Conservation (phyloP, 1,284 basidiomycete species). For the Pisolithus thermaeus region DNA sequence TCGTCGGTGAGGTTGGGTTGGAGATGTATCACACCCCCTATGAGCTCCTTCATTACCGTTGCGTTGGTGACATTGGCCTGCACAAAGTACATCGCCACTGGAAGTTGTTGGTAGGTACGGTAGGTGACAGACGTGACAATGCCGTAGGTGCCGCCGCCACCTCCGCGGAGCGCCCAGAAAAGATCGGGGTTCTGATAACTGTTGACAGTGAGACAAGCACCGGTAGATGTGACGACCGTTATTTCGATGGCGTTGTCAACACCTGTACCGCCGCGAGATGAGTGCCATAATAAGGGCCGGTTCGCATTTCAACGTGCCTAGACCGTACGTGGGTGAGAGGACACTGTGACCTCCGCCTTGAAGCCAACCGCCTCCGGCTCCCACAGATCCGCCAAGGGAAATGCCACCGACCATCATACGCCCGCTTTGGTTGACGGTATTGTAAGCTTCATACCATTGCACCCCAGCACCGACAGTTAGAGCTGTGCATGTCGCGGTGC, state of each 20-base stretch:
- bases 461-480: slow-evolving; percentile 41
- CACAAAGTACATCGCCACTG: slow-evolving; percentile 21
- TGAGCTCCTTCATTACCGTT: slow-evolving; percentile 9
- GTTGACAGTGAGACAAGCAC: slow-evolving; percentile 15
- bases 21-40: slow-evolving; percentile 26
- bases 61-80: slow-evolving; percentile 21
- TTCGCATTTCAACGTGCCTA: slow-evolving; percentile 26
- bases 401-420: slow-evolving; percentile 36
- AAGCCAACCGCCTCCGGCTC: slow-evolving; percentile 37
- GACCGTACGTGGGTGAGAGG: slow-evolving; percentile 36
- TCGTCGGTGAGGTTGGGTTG: slow-evolving; percentile 27
- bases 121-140: slow-evolving; percentile 21
- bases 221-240: slow-evolving; percentile 16
- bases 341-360: slow-evolving; percentile 42
- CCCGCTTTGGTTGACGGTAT: slow-evolving; percentile 27
- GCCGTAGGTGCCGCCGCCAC: slow-evolving; percentile 36
- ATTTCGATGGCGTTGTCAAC: slow-evolving; percentile 38
- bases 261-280: slow-evolving; percentile 18
- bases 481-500: slow-evolving; percentile 13
- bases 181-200: slow-evolving; percentile 12
- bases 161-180: slow-evolving; percentile 49
- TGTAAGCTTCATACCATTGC: slow-evolving; percentile 40
- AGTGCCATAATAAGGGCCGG: not conserved
- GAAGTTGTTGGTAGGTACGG: slow-evolving; percentile 27
- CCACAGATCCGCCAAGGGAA: slow-evolving; percentile 32